These are phyloP conservation scores for Bacidia rubella DNA, from an alignment of 495 filamentous ascomycete genomes.

Conservation along the genomic window DNA sequence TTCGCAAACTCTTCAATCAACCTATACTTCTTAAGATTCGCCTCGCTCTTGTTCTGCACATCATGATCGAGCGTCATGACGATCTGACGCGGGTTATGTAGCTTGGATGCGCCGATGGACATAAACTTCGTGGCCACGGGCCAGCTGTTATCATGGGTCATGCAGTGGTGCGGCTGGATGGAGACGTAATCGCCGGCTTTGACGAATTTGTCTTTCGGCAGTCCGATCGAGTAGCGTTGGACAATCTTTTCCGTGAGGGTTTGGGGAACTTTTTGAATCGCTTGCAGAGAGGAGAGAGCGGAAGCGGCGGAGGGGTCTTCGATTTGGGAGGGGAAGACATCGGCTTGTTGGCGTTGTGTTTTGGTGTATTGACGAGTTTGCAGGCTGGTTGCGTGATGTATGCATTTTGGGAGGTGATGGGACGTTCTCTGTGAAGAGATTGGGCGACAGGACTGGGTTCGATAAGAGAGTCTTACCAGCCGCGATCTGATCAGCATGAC, in stretches of 20 bases:
- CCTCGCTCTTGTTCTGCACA: constrained; percentile 72
- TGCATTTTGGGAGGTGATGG: no score
- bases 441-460: no score
- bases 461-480: no score
- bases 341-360: constrained; percentile 27
- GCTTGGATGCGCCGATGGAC: constrained; percentile 67
- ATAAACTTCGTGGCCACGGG: constrained; percentile 77
- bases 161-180: constrained; percentile 57
- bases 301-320: constrained; percentile 31
- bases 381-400: not conserved
- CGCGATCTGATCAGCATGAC: no score
- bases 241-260: constrained; percentile 91
- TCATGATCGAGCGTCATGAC: constrained; percentile 92
- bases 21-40: constrained; percentile 72
- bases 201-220: constrained; percentile 56
- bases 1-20: constrained; percentile 81
- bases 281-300: constrained; percentile 30
- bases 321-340: constrained; percentile 39
- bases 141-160: constrained; percentile 93
- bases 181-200: constrained; percentile 72
- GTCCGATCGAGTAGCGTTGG: constrained; percentile 59
- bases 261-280: constrained; percentile 39
- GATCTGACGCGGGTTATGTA: constrained; percentile 61
- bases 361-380: constrained; percentile 26
- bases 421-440: no score